Percentiles rank a stretch among this genome's conserved stretches.
Conservation (phyloP, 2,329 filamentous ascomycete species). For the Truncatella angustata region DNA sequence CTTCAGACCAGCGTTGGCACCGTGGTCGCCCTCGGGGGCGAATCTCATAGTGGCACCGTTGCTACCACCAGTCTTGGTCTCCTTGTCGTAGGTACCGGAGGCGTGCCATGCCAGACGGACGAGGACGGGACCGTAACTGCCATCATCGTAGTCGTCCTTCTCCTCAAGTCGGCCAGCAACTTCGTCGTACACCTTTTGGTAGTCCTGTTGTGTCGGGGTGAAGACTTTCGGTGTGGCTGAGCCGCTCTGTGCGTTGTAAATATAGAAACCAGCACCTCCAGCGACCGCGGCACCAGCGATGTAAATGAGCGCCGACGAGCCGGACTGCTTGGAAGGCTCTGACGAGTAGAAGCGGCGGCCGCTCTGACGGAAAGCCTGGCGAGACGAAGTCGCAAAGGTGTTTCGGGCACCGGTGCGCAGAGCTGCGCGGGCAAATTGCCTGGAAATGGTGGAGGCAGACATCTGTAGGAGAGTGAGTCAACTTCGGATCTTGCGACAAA, state of each 20-base stretch:
- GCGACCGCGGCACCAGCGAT: slow-evolving; percentile 57
- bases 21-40: slow-evolving; percentile 81
- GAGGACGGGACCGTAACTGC: slow-evolving; percentile 90
- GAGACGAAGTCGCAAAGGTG: slow-evolving; percentile 57
- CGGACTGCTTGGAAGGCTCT: slow-evolving; percentile 54
- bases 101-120: slow-evolving; percentile 92
- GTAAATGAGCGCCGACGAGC: slow-evolving; percentile 50
- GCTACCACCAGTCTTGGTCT: slow-evolving; percentile 85
- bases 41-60: slow-evolving; percentile 98
- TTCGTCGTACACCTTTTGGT: slow-evolving; percentile 92
- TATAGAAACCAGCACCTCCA: slow-evolving; percentile 65
- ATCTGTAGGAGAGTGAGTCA: slow-evolving; percentile 29
- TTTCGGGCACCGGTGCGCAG: slow-evolving; percentile 58
- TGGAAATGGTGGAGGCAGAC: slow-evolving; percentile 43
- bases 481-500: not conserved
- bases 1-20: slow-evolving; percentile 88
- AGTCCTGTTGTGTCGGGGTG: slow-evolving; percentile 78
- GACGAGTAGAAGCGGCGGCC: slow-evolving; percentile 79
- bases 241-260: slow-evolving; percentile 57
- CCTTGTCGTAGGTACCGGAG: slow-evolving; percentile 87
- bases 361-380: slow-evolving; percentile 70
- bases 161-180: slow-evolving; percentile 79
- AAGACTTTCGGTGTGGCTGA: slow-evolving; percentile 56
- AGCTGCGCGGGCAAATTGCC: slow-evolving; percentile 56
- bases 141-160: slow-evolving; percentile 94